These are phyloP conservation scores for Trametes maxima DNA, from an alignment of 768 basidiomycete genomes.

Conservation along the genomic window DNA sequence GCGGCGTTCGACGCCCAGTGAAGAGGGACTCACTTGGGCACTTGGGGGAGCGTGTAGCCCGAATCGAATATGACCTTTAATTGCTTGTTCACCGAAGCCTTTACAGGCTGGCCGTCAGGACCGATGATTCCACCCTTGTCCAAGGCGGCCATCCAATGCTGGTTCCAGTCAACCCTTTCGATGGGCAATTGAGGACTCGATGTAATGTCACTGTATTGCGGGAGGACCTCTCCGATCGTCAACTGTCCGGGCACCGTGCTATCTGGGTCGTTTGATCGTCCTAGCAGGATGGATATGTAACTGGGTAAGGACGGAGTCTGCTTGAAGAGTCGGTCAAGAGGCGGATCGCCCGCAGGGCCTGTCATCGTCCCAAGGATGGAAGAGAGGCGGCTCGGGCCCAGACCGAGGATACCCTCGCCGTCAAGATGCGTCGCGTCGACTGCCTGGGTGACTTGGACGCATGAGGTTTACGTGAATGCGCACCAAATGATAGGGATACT, in stretches of 20 bases:
- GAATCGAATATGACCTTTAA: constrained; percentile 34
- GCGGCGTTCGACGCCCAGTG: neutral
- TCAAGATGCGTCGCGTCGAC: constrained; percentile 17
- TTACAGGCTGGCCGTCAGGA: constrained; percentile 35
- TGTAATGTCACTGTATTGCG: constrained; percentile 32
- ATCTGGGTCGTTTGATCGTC: constrained; percentile 33
- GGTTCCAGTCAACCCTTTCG: constrained; percentile 21
- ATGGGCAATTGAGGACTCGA: constrained; percentile 34
- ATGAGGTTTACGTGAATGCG: neutral
- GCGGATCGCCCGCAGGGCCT: constrained; percentile 28
- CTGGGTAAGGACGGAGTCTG: constrained; percentile 34
- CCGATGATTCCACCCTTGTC: constrained; percentile 39
- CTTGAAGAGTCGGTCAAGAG: constrained; percentile 37
- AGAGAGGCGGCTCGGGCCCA: constrained; percentile 36
- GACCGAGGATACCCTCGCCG: constrained; percentile 33
- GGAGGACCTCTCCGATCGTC: constrained; percentile 34
- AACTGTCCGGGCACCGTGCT: constrained; percentile 33
- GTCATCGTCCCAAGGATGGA: constrained; percentile 22
- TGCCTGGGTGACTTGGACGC: constrained; percentile 8
- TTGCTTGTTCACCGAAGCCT: constrained; percentile 14
- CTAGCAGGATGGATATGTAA: constrained; percentile 35
- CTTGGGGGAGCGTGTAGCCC: constrained; percentile 38
- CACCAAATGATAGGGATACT: neutral
- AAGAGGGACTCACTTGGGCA: constrained; percentile 29
- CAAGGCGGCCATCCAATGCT: constrained; percentile 38